Evolutionary conservation across 2,329 filamentous ascomycete genomes (phyloP).

Genomic region (Rosellinia necatrix): DNA sequence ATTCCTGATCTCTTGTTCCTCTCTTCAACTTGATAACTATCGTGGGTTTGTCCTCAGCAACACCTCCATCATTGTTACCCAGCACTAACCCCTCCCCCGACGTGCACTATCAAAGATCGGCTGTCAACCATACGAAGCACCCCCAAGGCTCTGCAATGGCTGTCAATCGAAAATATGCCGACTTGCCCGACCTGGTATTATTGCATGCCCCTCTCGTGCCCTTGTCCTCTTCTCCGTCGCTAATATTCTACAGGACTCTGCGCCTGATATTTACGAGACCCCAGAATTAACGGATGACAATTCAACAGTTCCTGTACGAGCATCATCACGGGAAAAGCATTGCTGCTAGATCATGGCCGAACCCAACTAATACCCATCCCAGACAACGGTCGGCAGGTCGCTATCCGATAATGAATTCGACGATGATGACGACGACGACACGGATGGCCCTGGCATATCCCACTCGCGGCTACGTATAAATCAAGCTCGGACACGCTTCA

Average conservation of each 20-base stretch:
- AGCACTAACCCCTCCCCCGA: too few relatives aligned
- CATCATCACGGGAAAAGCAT: neutral
- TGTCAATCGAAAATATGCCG: constrained; percentile 80
- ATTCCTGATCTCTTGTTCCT: too few relatives aligned
- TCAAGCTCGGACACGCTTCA: constrained; percentile 80
- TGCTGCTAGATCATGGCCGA: neutral
- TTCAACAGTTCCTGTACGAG: constrained; percentile 77
- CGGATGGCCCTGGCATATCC: constrained; percentile 70
- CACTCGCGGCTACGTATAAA: constrained; percentile 76
- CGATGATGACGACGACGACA: constrained; percentile 51
- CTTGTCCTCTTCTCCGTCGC: neutral
- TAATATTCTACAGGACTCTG: constrained; percentile 69
- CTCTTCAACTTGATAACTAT: too few relatives aligned
- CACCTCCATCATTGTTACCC: too few relatives aligned
- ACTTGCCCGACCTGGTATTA: constrained; percentile 74
- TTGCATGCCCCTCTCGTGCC: constrained; percentile 14
- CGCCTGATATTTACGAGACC: constrained; percentile 95
- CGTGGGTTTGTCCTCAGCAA: too few relatives aligned
- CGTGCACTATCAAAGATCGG: too few relatives aligned
- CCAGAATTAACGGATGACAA: constrained; percentile 89
- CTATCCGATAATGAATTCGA: constrained; percentile 66
- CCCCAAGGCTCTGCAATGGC: constrained; percentile 57
- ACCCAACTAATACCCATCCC: constrained; percentile 29
- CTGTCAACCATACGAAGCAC: neutral
- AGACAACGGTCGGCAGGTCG: constrained; percentile 61